These are phyloP conservation scores for Micromonas pusilla DNA, from an alignment of 139 green algal genomes.

Conservation along the genomic window DNA sequence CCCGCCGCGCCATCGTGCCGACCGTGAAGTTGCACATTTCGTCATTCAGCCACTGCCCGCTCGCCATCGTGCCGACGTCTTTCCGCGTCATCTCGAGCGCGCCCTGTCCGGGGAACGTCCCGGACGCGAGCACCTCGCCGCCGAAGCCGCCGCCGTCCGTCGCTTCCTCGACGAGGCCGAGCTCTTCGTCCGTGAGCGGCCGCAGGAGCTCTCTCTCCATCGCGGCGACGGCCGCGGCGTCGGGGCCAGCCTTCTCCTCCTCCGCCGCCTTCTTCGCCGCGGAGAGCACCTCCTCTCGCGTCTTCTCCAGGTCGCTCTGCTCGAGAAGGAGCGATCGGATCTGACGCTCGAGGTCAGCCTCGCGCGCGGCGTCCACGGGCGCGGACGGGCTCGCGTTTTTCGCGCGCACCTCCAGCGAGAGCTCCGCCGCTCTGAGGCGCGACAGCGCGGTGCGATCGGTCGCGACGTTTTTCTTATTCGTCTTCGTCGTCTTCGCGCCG, in stretches of 20 bases:
- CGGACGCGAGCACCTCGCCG: neutral
- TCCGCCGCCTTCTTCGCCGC: neutral
- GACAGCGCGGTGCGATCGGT: neutral
- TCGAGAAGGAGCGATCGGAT: neutral
- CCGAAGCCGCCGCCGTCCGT: neutral
- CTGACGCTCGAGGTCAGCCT: neutral
- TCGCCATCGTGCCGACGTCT: constrained; percentile 34
- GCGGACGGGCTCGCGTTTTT: neutral
- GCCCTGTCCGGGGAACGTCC: neutral
- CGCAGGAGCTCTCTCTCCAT: neutral
- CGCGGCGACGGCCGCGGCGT: neutral
- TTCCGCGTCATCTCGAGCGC: constrained; percentile 29
- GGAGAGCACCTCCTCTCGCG: neutral
- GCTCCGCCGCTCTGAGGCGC: neutral
- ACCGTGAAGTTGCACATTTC: constrained; percentile 46
- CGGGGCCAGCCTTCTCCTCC: neutral
- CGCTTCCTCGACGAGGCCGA: neutral
- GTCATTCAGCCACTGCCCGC: constrained; percentile 43
- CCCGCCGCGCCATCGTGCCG: constrained; percentile 33
- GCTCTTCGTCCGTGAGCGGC: neutral
- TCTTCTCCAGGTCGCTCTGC: neutral
- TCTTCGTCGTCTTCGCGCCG: neutral
- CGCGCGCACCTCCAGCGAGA: neutral
- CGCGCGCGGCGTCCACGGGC: neutral
- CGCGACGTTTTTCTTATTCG: too few relatives aligned